Evolutionary conservation across 202 grass and related monocot species (phyloP).

Genomic region (Dendrocalamus latiflorus): DNA sequence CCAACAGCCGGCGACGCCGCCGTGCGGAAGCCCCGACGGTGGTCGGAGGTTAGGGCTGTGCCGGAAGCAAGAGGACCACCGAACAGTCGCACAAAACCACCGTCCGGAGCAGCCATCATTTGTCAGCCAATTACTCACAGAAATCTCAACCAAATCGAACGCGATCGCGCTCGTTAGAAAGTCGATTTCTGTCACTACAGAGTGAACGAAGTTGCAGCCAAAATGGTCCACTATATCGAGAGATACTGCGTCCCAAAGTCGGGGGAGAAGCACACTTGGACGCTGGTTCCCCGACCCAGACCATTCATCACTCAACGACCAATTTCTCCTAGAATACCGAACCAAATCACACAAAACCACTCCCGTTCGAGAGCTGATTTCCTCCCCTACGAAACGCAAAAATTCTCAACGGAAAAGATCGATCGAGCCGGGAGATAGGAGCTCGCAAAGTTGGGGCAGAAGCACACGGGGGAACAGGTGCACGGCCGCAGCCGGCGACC

Average conservation of each 20-base stretch:
- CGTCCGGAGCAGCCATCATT: not conserved
- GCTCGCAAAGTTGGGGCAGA: not conserved
- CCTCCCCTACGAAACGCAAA: rapidly evolving
- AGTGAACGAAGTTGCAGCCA: rapidly evolving
- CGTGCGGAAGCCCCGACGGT: too few species aligned
- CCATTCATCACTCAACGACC: not conserved
- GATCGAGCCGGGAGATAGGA: not conserved
- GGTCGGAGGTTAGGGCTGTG: too few species aligned
- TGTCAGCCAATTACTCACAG: not conserved
- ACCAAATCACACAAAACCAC: not conserved
- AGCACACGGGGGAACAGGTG: conserved; percentile 23
- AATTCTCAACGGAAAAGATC: rapidly evolving
- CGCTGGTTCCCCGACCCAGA: not conserved
- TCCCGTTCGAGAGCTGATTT: not conserved
- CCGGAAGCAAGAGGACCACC: not conserved
- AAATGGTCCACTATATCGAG: rapidly evolving
- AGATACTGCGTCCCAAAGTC: not conserved
- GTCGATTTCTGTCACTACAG: rapidly evolving
- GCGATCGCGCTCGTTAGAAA: not conserved
- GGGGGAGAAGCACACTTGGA: conserved; percentile 28
- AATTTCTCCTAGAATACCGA: not conserved
- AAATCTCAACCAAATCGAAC: not conserved
- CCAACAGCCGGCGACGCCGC: too few species aligned
- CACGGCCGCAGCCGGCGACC: not conserved
- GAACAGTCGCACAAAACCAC: not conserved